Evolutionary conservation across 2,329 filamentous ascomycete species (phyloP), one percentile per base, ranked within the genome.

Genomic region (Fusarium sarcochroum): DNA sequence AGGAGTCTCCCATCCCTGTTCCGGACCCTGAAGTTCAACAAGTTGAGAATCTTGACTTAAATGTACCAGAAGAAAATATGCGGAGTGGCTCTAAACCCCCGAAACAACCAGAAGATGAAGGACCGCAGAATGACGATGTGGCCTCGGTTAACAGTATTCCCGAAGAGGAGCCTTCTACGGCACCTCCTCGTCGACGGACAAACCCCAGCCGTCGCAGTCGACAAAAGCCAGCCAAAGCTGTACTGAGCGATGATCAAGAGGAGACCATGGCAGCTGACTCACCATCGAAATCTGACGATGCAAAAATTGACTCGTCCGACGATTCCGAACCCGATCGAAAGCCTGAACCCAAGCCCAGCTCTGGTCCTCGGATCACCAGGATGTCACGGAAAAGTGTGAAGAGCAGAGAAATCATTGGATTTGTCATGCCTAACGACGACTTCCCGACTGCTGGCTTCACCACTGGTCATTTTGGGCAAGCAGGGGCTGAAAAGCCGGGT

Each of bases 391-490:
- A 80, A 67, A 80, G 81, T 41, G 74, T 85, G 44, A 83, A 79
- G 62, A 84, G 83, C 70, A 82, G 75, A 63, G 83, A 85, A 57
- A 78, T 85, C n/a, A 76, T 85, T 50, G 83, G 83, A 5, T 81
- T 80, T 45, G 51, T 74, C 10, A 45, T 73, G 20, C 69, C 70
- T 3, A 34, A 49, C 14, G 69, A 70, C 11, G 64, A 66, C 5
- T 59, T 57, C 8, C 20, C 58, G 4, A 55, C 70, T 23, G 51
- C 64, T 17, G 49, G 59, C 4, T 68, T 72, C 14, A 72, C 71
- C 38, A 61, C 70, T 8, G 49, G 47, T 1, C 45, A 42, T 15
- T 7, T n/a, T 53, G 45, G 30, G n/a, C 45, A 48, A 20, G 17
- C n/a, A 25, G 23, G 42, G 38, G 14, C 9, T 21, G 49, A 60